A percentile compares a stretch with the other conserved stretches of the same genome.
These are phyloP conservation scores for Phytophthora chlamydospora DNA, from an alignment of 352 stramenopile genomes.

Conservation along the genomic window DNA sequence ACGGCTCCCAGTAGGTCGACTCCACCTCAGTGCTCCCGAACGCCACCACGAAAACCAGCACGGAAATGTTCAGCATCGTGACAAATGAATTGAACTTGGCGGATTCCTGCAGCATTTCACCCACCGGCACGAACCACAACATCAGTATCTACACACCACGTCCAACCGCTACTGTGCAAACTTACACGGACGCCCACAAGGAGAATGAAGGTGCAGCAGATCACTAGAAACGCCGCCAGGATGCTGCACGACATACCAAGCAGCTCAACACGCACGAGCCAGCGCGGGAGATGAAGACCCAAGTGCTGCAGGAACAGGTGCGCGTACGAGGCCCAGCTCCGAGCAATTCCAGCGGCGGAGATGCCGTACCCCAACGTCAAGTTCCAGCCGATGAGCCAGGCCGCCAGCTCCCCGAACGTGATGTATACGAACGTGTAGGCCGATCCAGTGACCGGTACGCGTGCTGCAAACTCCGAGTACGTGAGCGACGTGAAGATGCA, in stretches of 20 bases:
- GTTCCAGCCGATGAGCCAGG: conserved; percentile 94
- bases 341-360: conserved; percentile 88
- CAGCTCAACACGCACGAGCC: conserved; percentile 61
- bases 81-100: conserved; percentile 92
- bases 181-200: conserved; percentile 81
- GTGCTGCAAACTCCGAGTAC: conserved; percentile 91
- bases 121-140: background rate
- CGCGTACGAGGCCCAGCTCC: conserved; percentile 91
- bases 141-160: background rate
- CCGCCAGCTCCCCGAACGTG: conserved; percentile 86
- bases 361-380: conserved; percentile 94
- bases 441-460: conserved; percentile 87
- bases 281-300: conserved; percentile 65
- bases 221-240: conserved; percentile 80
- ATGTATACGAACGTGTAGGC: conserved; percentile 92
- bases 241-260: conserved; percentile 76
- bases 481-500: conserved; percentile 93
- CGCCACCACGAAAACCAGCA: conserved; percentile 91
- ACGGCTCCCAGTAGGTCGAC: conserved; percentile 76
- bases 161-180: conserved; percentile 2
- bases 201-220: conserved; percentile 85
- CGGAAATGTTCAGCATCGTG: conserved; percentile 88
- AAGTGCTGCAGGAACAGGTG: conserved; percentile 83
- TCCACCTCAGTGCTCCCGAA: conserved; percentile 85
- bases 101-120: conserved; percentile 73